phyloP scores from a whole-genome alignment of 306 rosid genomes.

The Casuarina equisetifolia region DNA sequence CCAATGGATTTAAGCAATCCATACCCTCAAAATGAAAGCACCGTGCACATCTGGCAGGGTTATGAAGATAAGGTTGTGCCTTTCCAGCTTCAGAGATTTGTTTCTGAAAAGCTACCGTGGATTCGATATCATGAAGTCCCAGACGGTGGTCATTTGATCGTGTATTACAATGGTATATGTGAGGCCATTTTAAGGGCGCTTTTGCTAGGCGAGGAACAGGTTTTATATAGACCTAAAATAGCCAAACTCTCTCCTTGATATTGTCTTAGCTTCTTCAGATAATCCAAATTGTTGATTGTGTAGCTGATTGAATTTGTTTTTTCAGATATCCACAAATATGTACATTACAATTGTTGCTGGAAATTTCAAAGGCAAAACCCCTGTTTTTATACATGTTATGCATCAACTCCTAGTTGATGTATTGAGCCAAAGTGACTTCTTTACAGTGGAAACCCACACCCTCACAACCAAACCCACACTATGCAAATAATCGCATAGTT shows the following conservation, averaged over 20 bases:
- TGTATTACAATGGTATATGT: conserved; percentile 75
- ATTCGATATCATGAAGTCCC: conserved; percentile 80
- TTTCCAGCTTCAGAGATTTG: conserved; percentile 66
- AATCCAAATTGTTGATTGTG: conserved; percentile 15
- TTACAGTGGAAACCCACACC: not conserved
- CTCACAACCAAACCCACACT: not conserved
- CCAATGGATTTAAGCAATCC: conserved; percentile 75
- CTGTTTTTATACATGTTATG: conserved; percentile 12
- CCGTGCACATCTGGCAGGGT: conserved; percentile 92
- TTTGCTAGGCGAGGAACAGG: conserved; percentile 76
- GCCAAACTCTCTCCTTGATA: conserved; percentile 31
- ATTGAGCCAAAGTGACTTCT: not conserved
- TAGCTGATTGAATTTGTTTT: conserved; percentile 21
- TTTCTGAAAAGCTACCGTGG: conserved; percentile 77
- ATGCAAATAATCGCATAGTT: not conserved
- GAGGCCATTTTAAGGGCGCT: conserved; percentile 85
- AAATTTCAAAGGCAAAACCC: conserved; percentile 21
- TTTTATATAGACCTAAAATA: conserved; percentile 43
- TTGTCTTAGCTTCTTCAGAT: conserved; percentile 9
- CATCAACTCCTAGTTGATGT: not conserved
- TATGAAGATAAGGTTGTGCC: conserved; percentile 94
- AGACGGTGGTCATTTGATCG: conserved; percentile 89
- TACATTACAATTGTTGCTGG: conserved; percentile 41
- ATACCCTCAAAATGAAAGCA: conserved; percentile 49
- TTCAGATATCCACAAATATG: conserved; percentile 34